These are phyloP conservation scores for Camellia oleifera DNA, from an alignment of 179 eudicot species.

Conservation along the genomic window DNA sequence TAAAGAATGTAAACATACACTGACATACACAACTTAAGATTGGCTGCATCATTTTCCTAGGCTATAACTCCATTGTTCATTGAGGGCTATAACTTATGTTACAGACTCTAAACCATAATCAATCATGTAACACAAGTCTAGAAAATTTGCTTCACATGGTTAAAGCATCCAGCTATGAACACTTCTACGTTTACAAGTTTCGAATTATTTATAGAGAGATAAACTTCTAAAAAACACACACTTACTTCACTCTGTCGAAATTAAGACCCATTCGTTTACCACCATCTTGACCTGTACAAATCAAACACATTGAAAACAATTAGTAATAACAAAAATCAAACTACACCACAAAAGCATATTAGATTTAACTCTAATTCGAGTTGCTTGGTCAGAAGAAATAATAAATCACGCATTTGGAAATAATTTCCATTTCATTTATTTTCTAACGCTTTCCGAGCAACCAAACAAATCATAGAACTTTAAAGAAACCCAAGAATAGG, in stretches of 20 bases:
- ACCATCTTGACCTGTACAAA: slow-evolving; percentile 78
- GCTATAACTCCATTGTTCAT: not conserved
- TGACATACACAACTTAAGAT: not conserved
- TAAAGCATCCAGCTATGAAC: not conserved
- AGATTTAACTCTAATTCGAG: too few species aligned
- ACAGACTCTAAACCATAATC: not conserved
- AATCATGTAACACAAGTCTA: not conserved
- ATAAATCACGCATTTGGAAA: too few species aligned
- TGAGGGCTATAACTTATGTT: not conserved
- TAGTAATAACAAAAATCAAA: slow-evolving; percentile 8
- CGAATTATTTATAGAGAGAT: too few species aligned
- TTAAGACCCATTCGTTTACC: slow-evolving; percentile 93
- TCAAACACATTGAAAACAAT: slow-evolving; percentile 9
- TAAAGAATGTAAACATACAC: not conserved
- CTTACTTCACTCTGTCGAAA: slow-evolving; percentile 93
- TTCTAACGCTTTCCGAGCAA: not conserved
- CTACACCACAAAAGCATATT: not conserved
- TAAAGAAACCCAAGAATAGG: too few species aligned
- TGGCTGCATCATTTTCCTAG: not conserved
- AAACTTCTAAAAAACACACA: not conserved
- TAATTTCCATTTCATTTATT: not conserved
- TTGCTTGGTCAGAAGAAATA: too few species aligned
- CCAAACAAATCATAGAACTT: not conserved
- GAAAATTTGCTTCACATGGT: not conserved
- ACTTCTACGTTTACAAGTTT: too few species aligned